Conservation (phyloP, 495 filamentous ascomycete species). For the Trichoderma asperelloides region DNA sequence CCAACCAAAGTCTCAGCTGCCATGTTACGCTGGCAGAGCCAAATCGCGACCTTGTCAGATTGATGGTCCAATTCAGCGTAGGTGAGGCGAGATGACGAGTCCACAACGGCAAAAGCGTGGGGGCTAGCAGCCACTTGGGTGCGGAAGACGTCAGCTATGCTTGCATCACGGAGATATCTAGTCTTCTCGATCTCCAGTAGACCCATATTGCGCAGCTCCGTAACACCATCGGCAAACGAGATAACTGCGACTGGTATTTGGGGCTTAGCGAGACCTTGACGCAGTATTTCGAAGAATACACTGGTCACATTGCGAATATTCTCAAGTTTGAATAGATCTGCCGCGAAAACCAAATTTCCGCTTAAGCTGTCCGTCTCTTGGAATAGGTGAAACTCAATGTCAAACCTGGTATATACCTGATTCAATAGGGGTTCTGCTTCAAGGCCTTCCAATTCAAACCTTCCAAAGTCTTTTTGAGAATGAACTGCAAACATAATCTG, state of each 20-base stretch:
- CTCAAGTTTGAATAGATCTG: conserved; percentile 11
- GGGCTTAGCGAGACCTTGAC: conserved; percentile 11
- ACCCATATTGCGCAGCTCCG: background rate
- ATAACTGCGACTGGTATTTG: conserved; percentile 8
- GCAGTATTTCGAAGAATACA: conserved; percentile 10
- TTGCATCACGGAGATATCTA: conserved; percentile 11
- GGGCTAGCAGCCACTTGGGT: conserved; percentile 7
- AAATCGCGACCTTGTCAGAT: conserved; percentile 12
- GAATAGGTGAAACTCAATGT: conserved; percentile 14
- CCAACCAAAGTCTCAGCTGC: conserved; percentile 12
- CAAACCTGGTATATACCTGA: conserved; percentile 11
- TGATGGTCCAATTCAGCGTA: conserved; percentile 13
- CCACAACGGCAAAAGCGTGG: conserved; percentile 10
- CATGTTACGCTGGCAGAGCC: conserved; percentile 7
- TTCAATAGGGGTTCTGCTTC: conserved; percentile 10
- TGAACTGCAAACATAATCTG: conserved; percentile 14
- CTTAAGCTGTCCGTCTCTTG: conserved; percentile 9
- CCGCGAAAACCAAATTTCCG: conserved; percentile 11
- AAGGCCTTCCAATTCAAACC: conserved; percentile 12
- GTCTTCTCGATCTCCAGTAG: conserved; percentile 11
- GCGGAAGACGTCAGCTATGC: conserved; percentile 14
- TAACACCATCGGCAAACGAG: conserved; percentile 9
- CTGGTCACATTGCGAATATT: conserved; percentile 9
- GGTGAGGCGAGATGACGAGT: conserved; percentile 11
- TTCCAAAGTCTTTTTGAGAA: conserved; percentile 15